A percentile compares a stretch with the other conserved stretches of the same genome.
Conservation (phyloP, 2,329 filamentous ascomycete species). For the Phoma sp. region DNA sequence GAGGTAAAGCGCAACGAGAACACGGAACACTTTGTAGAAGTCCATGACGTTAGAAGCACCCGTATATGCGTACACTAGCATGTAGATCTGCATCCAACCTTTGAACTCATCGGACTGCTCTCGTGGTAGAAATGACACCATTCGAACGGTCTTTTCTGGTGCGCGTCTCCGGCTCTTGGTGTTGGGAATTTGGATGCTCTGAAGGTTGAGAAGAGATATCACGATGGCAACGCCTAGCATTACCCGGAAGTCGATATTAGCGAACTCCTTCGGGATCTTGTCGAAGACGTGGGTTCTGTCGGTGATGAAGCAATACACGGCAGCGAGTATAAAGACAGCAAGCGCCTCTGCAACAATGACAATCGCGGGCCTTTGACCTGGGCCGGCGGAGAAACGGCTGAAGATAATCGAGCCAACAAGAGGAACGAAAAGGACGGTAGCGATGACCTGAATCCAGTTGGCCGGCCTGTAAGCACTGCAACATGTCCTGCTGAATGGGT, state of each 20-base stretch:
- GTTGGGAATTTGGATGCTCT: slow-evolving; percentile 17
- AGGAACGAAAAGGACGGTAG: slow-evolving; percentile 41
- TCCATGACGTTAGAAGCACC: slow-evolving; percentile 59
- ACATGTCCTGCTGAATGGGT: slow-evolving; percentile 60
- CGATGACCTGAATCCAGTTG: slow-evolving; percentile 47
- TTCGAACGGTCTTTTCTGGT: not conserved
- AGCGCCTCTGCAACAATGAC: slow-evolving; percentile 9
- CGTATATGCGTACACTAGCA: slow-evolving; percentile 67
- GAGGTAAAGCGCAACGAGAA: slow-evolving; percentile 65
- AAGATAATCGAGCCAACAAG: slow-evolving; percentile 13
- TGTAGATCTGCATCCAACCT: slow-evolving; percentile 67
- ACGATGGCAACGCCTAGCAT: slow-evolving; percentile 37
- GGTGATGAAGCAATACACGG: slow-evolving; percentile 58
- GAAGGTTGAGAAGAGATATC: slow-evolving; percentile 42
- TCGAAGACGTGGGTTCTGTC: slow-evolving; percentile 64
- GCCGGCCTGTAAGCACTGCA: slow-evolving; percentile 56
- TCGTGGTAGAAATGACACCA: slow-evolving; percentile 56
- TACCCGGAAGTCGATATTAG: slow-evolving; percentile 43
- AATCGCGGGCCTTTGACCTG: not conserved
- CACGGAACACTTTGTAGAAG: slow-evolving; percentile 63
- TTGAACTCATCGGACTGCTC: slow-evolving; percentile 71
- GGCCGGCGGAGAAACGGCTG: not conserved
- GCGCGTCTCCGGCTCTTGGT: slow-evolving; percentile 22
- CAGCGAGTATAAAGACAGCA: slow-evolving; percentile 3
- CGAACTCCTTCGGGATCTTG: slow-evolving; percentile 60